phyloP scores from a whole-genome alignment of 129 eudicot species.

The Tagetes erecta region DNA sequence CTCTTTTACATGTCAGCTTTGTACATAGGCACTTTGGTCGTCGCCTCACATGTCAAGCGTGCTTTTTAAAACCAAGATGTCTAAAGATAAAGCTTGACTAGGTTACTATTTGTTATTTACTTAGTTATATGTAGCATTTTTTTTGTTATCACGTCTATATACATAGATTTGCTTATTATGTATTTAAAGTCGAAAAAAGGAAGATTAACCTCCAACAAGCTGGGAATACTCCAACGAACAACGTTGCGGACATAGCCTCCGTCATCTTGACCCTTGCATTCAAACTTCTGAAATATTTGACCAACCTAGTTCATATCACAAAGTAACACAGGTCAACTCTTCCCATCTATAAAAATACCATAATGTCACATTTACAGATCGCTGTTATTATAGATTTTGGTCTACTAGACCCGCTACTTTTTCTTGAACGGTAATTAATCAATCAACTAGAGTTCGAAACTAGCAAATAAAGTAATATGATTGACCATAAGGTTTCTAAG shows the following conservation, averaged over 20 bases:
- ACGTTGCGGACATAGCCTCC: slow-evolving; percentile 81
- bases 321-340: slow-evolving; percentile 14
- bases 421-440: too few relatives aligned
- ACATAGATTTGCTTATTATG: neutral
- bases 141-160: neutral
- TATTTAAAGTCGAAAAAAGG: neutral
- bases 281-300: slow-evolving; percentile 91
- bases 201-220: slow-evolving; percentile 60
- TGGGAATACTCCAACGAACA: slow-evolving; percentile 82
- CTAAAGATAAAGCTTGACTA: neutral
- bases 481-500: too few relatives aligned
- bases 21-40: too few relatives aligned
- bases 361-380: neutral
- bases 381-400: neutral
- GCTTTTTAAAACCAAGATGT: too few relatives aligned
- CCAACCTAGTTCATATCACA: slow-evolving; percentile 61
- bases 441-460: too few relatives aligned
- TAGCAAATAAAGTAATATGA: too few relatives aligned
- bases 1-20: too few relatives aligned
- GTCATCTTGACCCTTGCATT: slow-evolving; percentile 52
- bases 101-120: neutral
- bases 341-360: neutral
- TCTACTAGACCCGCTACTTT: neutral
- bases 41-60: too few relatives aligned
- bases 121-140: neutral